phyloP scores from a whole-genome alignment of 805 yeast genomes.

The Barnettozyma botsteinii region DNA sequence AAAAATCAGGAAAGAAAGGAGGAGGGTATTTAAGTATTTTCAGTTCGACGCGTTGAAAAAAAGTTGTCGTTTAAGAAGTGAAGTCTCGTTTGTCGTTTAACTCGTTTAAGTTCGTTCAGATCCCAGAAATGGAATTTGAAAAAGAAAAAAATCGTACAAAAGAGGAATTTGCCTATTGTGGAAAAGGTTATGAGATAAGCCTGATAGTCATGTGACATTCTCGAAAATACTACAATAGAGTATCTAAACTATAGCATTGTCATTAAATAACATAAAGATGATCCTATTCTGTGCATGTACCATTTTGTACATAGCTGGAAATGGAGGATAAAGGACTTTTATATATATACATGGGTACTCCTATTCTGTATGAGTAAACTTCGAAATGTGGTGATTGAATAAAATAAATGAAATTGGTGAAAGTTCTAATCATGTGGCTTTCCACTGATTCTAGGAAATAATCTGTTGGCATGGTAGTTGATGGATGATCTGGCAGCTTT shows the following conservation, averaged over 20 bases:
- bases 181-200: not conserved
- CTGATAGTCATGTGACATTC: not conserved
- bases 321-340: too few relatives aligned
- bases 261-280: constrained; percentile 7
- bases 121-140: not conserved
- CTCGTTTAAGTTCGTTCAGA: not conserved
- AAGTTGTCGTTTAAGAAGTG: not conserved
- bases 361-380: not conserved
- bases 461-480: constrained; percentile 48
- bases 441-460: constrained; percentile 44
- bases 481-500: constrained; percentile 35
- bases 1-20: too few relatives aligned
- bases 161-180: not conserved
- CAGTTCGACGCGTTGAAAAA: not conserved
- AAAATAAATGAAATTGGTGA: not conserved
- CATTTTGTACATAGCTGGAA: not conserved
- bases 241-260: not conserved
- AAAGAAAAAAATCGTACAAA: not conserved
- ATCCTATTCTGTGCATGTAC: not conserved
- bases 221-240: too few relatives aligned
- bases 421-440: constrained; percentile 34
- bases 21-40: too few relatives aligned
- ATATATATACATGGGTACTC: not conserved
- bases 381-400: not conserved
- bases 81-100: not conserved